These are phyloP conservation scores for Diaporthe sp. DNA, from an alignment of 2,329 filamentous ascomycete genomes.

Conservation along the genomic window DNA sequence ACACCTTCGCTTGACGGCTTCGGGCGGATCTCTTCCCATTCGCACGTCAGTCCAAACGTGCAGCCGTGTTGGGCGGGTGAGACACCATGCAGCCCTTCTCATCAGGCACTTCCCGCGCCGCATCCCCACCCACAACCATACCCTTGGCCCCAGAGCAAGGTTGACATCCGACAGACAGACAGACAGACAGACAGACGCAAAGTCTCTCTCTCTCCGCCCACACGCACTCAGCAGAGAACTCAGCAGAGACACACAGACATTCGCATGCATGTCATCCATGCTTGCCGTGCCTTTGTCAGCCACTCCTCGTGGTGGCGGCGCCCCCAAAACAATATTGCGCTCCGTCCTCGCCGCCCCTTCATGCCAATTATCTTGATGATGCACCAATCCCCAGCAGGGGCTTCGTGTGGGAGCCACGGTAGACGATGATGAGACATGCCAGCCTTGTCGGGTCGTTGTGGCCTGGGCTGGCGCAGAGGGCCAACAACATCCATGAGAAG, in stretches of 20 bases:
- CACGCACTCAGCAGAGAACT: no score
- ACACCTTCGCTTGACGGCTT: slow-evolving; percentile 28
- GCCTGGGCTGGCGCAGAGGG: background rate
- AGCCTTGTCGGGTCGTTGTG: background rate
- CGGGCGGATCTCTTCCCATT: slow-evolving; percentile 23
- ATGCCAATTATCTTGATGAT: no score
- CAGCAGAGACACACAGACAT: background rate
- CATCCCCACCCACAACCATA: slow-evolving; percentile 1
- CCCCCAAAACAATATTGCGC: background rate
- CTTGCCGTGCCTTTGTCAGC: background rate
- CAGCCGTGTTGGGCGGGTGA: slow-evolving; percentile 10
- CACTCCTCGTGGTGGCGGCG: slow-evolving; percentile 10
- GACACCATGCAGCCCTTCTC: slow-evolving; percentile 25
- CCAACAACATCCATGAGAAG: background rate
- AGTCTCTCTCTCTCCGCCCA: no score
- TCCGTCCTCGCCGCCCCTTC: background rate
- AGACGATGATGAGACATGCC: background rate
- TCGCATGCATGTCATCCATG: background rate
- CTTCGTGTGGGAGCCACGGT: background rate
- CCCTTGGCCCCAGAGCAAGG: background rate
- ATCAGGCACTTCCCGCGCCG: slow-evolving; percentile 18
- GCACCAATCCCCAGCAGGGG: background rate
- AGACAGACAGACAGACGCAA: background rate
- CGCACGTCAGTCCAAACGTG: background rate
- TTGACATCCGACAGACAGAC: slow-evolving; percentile 5